These are phyloP conservation scores for Phytophthora podocarpi DNA, from an alignment of 352 stramenopile species.

Conservation along the genomic window DNA sequence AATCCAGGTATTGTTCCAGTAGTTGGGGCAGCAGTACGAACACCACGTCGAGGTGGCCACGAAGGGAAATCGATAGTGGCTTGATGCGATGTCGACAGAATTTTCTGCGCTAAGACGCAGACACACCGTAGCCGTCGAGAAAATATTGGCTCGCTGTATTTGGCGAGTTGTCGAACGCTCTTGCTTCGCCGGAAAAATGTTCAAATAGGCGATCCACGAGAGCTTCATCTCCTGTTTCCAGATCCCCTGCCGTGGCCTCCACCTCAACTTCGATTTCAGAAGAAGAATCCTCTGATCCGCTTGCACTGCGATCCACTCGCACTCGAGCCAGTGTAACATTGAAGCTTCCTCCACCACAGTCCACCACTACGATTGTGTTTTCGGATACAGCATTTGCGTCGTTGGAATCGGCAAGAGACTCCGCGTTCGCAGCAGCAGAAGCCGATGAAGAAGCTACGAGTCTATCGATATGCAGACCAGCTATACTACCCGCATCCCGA, in stretches of 20 bases:
- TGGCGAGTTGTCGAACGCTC: background rate
- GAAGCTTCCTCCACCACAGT: conserved; percentile 42
- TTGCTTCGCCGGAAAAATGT: conserved; percentile 19
- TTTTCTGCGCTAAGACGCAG: conserved; percentile 47
- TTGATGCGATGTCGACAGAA: conserved; percentile 41
- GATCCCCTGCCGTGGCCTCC: conserved; percentile 15
- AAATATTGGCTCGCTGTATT: conserved; percentile 7
- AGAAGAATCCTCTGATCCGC: conserved; percentile 8
- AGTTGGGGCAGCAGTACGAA: background rate
- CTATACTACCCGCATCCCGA: conserved; percentile 44
- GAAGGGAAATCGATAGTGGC: conserved; percentile 42
- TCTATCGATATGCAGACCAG: conserved; percentile 26
- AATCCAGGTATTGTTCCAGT: conserved; percentile 13
- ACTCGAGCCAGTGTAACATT: conserved; percentile 33
- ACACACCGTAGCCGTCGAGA: conserved; percentile 35
- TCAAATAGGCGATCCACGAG: conserved; percentile 27
- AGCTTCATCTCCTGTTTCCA: conserved; percentile 23
- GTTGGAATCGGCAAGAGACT: background rate
- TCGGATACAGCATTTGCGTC: conserved; percentile 9
- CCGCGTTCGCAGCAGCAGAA: conserved; percentile 28
- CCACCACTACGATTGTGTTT: conserved; percentile 39
- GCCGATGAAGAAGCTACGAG: conserved; percentile 48
- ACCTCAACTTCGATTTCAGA: conserved; percentile 28
- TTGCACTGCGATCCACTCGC: background rate
- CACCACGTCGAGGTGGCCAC: conserved; percentile 15